Evolutionary conservation across 129 eudicot genomes (phyloP).

Genomic region (Ambrosia trifida): DNA sequence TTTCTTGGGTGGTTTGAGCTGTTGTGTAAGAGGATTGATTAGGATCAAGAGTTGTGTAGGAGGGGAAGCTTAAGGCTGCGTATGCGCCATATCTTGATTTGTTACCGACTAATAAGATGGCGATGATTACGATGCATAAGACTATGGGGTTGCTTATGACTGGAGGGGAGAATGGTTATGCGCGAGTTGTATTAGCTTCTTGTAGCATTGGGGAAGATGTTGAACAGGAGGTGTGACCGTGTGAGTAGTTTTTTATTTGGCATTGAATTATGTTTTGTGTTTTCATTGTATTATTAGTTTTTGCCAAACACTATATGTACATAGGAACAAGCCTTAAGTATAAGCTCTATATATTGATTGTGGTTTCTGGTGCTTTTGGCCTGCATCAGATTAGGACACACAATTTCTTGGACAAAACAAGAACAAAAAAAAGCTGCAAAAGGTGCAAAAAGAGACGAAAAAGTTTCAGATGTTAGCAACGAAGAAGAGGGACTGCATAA

Average conservation of each 20-base stretch:
- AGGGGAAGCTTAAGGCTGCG: slow-evolving; percentile 51
- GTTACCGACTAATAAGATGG: slow-evolving; percentile 89
- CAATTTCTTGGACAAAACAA: slow-evolving; percentile 65
- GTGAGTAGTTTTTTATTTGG: slow-evolving; percentile 2
- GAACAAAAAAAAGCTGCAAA: slow-evolving; percentile 50
- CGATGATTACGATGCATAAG: slow-evolving; percentile 94
- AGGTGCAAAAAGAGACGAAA: slow-evolving; percentile 40
- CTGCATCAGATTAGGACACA: slow-evolving; percentile 68
- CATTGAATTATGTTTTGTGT: neutral
- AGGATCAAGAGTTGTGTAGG: slow-evolving; percentile 59
- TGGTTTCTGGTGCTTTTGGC: slow-evolving; percentile 3
- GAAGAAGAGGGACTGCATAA: slow-evolving; percentile 53
- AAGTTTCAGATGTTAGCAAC: slow-evolving; percentile 24
- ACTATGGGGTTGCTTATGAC: slow-evolving; percentile 78
- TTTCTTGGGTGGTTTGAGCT: slow-evolving; percentile 98
- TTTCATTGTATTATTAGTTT: neutral
- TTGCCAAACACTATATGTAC: too few relatives aligned
- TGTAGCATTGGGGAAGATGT: slow-evolving; percentile 80
- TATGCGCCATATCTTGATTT: slow-evolving; percentile 58
- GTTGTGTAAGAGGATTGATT: slow-evolving; percentile 52
- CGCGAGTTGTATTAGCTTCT: slow-evolving; percentile 74
- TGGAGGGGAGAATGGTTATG: slow-evolving; percentile 73
- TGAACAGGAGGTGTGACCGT: slow-evolving; percentile 96
- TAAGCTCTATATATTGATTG: neutral
- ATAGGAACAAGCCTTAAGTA: too few relatives aligned